Evolutionary conservation across 139 green algal species (phyloP).

Genomic region (Closterium sp.): DNA sequence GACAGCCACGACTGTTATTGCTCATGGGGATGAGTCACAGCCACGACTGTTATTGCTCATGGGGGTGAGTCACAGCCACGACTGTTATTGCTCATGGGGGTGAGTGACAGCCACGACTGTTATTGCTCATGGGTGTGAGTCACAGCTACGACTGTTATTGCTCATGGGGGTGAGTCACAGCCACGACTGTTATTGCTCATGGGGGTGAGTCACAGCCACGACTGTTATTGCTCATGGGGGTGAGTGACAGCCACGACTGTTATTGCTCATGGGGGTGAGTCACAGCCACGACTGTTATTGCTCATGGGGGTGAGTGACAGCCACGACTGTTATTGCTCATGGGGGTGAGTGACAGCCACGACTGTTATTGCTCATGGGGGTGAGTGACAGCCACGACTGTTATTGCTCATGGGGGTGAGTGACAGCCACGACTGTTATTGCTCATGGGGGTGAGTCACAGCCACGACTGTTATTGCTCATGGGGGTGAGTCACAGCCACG

Average conservation of each 20-base stretch:
- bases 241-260: no score
- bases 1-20: background rate
- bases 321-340: no score
- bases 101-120: no score
- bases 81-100: background rate
- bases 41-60: no score
- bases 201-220: background rate
- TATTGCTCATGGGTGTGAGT: no score
- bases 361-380: background rate
- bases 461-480: no score
- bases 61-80: background rate
- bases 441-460: background rate
- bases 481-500: background rate
- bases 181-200: no score
- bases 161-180: background rate
- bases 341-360: background rate
- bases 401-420: no score
- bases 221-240: background rate
- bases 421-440: background rate
- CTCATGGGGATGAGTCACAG: background rate
- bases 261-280: no score
- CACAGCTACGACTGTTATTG: background rate
- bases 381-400: no score
- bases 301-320: background rate
- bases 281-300: background rate